These are phyloP conservation scores for Sphaerulina vaccinii DNA, from an alignment of 2,329 filamentous ascomycete genomes.

Conservation along the genomic window DNA sequence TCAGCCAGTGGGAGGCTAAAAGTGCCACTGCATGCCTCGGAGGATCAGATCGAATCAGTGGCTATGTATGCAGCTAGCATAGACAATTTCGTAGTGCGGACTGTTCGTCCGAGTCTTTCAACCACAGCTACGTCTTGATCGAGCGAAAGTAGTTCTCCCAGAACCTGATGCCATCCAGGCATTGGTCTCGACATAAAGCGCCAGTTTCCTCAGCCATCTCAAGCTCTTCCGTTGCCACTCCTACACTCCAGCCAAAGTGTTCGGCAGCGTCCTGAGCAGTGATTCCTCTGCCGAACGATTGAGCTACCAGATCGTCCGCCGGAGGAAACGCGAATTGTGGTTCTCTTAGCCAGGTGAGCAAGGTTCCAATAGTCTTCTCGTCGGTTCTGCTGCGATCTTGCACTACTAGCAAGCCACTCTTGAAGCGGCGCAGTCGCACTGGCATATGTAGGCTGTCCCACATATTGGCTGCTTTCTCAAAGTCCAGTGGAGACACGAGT, in stretches of 20 bases:
- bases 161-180: slow-evolving; percentile 85
- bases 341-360: slow-evolving; percentile 75
- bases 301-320: slow-evolving; percentile 74
- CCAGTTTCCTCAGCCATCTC: slow-evolving; percentile 96
- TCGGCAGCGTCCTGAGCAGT: slow-evolving; percentile 88
- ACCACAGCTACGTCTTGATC: too few relatives aligned
- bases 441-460: slow-evolving; percentile 89
- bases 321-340: slow-evolving; percentile 22
- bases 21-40: too few relatives aligned
- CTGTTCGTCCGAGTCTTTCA: too few relatives aligned
- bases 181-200: slow-evolving; percentile 83
- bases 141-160: slow-evolving; percentile 75
- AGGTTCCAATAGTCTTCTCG: slow-evolving; percentile 76
- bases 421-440: slow-evolving; percentile 82
- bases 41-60: too few relatives aligned
- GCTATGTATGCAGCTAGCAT: too few relatives aligned
- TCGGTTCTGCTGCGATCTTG: slow-evolving; percentile 86
- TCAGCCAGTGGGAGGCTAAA: too few relatives aligned
- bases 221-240: slow-evolving; percentile 90
- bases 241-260: slow-evolving; percentile 93
- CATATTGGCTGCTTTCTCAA: slow-evolving; percentile 81
- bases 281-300: slow-evolving; percentile 74
- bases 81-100: too few relatives aligned
- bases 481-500: slow-evolving; percentile 85
- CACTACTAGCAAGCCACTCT: slow-evolving; percentile 90